Evolutionary conservation across 805 yeast species (phyloP).

Genomic region (Barnettozyma californica): DNA sequence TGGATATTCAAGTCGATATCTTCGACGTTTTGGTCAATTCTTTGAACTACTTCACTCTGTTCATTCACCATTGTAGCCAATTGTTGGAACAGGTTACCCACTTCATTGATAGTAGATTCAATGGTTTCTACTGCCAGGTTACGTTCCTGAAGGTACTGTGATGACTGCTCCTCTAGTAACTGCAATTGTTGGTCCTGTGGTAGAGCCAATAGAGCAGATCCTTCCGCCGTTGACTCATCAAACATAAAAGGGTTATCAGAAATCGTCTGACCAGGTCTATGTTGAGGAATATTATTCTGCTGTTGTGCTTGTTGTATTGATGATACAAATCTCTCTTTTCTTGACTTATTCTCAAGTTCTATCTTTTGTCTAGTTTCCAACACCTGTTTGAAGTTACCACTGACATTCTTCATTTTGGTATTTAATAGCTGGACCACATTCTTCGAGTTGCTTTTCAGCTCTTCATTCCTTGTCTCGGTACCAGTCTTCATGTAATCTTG

Average conservation of each 20-base stretch:
- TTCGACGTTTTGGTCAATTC: conserved; percentile 93
- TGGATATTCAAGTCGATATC: conserved; percentile 83
- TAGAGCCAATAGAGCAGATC: conserved; percentile 46
- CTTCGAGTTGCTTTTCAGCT: conserved; percentile 66
- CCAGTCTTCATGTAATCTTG: conserved; percentile 46
- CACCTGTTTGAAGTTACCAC: conserved; percentile 89
- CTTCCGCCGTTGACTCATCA: conserved; percentile 14
- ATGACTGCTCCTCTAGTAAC: conserved; percentile 78
- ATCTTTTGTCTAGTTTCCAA: conserved; percentile 79
- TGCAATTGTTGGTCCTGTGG: conserved; percentile 85
- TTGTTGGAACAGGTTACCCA: conserved; percentile 90
- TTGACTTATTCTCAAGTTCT: conserved; percentile 71
- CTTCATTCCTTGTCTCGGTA: conserved; percentile 36
- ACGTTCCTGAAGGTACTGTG: conserved; percentile 73
- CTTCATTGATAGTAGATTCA: conserved; percentile 95
- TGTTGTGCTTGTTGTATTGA: conserved; percentile 23
- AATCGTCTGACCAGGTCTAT: conserved; percentile 17
- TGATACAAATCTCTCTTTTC: conserved; percentile 81
- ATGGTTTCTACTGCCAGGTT: conserved; percentile 91
- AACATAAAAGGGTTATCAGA: conserved; percentile 36
- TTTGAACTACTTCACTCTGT: conserved; percentile 92
- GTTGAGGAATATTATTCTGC: conserved; percentile 1
- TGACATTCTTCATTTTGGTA: conserved; percentile 85
- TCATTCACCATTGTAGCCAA: conserved; percentile 96
- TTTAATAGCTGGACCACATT: conserved; percentile 85